Conservation (phyloP, 495 filamentous ascomycete species). For the Neurospora sublineolata region DNA sequence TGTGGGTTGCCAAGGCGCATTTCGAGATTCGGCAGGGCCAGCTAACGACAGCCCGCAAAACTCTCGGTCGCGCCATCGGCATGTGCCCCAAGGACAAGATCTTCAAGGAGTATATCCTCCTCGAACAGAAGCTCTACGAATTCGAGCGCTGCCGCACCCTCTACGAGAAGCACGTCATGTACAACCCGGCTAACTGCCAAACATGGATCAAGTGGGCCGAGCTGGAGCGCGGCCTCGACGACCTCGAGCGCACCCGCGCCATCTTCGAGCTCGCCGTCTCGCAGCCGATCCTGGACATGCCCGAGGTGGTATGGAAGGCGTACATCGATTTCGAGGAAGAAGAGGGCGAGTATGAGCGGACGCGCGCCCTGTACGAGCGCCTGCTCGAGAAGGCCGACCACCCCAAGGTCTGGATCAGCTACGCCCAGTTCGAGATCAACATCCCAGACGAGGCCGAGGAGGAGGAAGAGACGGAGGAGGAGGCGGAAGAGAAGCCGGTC, state of each 20-base stretch:
- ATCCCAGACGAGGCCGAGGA: slow-evolving; percentile 49
- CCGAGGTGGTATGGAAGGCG: slow-evolving; percentile 89
- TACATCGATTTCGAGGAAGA: slow-evolving; percentile 98
- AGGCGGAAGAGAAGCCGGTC: slow-evolving; percentile 52
- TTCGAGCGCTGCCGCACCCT: slow-evolving; percentile 81
- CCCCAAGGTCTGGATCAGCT: slow-evolving; percentile 97
- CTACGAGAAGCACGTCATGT: slow-evolving; percentile 87
- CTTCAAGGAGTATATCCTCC: slow-evolving; percentile 83
- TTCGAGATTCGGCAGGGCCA: slow-evolving; percentile 86
- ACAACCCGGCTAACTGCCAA: slow-evolving; percentile 76
- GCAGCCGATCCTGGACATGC: slow-evolving; percentile 88
- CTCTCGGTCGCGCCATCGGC: slow-evolving; percentile 78
- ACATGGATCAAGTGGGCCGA: slow-evolving; percentile 95
- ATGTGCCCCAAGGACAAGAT: slow-evolving; percentile 93
- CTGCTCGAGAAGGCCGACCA: slow-evolving; percentile 88
- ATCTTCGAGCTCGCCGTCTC: slow-evolving; percentile 87
- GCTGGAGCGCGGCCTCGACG: slow-evolving; percentile 79
- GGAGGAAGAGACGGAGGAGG: slow-evolving; percentile 34
- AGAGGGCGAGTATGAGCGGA: slow-evolving; percentile 74
- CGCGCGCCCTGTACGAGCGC: slow-evolving; percentile 79
- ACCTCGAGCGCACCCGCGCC: slow-evolving; percentile 73
- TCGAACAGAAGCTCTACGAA: slow-evolving; percentile 86
- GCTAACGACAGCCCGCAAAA: slow-evolving; percentile 69
- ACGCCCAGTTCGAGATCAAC: slow-evolving; percentile 93
- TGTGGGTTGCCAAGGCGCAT: slow-evolving; percentile 88